Evolutionary conservation across 257 asterid species (phyloP).

Genomic region (Solanum ahanhuiri): DNA sequence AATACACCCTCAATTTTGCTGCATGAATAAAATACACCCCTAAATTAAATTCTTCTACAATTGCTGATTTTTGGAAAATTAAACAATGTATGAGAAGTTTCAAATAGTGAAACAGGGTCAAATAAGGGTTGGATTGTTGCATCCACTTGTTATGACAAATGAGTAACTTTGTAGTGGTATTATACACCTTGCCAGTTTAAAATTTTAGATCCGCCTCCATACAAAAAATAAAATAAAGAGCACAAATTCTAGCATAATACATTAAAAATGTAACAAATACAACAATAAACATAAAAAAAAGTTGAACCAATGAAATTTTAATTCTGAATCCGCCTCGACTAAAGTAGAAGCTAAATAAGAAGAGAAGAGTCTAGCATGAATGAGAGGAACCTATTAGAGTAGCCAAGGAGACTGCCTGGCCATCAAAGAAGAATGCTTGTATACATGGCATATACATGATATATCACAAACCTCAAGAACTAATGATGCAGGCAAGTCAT

Average conservation of each 20-base stretch:
- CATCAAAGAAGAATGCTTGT: not conserved
- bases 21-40: no score
- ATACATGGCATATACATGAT: not conserved
- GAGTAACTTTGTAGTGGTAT: not conserved
- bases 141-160: no score
- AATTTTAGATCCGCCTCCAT: not conserved
- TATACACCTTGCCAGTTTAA: not conserved
- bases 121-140: no score
- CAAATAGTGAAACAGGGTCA: no score
- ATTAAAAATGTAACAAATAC: not conserved
- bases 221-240: not conserved
- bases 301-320: not conserved
- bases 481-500: conserved; percentile 56
- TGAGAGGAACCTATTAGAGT: conserved; percentile 21
- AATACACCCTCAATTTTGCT: no score
- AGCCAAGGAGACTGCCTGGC: conserved; percentile 44
- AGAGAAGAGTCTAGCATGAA: conserved; percentile 18
- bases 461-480: not conserved
- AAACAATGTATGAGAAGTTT: no score
- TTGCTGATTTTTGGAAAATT: no score
- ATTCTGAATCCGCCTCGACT: not conserved
- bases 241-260: not conserved
- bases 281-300: not conserved
- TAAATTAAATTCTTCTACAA: no score
- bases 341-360: not conserved